Conservation (phyloP, 2,329 filamentous ascomycete species). For the Colletotrichum lindemuthianum region DNA sequence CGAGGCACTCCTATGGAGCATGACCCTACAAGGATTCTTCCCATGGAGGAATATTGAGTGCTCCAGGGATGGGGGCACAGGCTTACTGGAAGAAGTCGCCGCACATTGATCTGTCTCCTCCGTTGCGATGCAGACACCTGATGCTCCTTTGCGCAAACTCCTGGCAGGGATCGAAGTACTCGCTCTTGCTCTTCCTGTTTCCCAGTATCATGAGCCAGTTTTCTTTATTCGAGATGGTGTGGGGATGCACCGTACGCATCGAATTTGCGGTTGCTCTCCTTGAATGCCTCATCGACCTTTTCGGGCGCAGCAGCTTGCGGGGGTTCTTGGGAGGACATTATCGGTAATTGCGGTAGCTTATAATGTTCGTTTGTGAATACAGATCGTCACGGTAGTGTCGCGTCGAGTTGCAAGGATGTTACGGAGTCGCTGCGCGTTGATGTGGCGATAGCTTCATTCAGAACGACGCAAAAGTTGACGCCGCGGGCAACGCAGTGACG, state of each 20-base stretch:
- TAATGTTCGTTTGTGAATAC: not conserved
- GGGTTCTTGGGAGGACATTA: constrained; percentile 14
- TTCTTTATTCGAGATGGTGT: not conserved
- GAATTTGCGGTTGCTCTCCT: constrained; percentile 66
- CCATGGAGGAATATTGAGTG: not conserved
- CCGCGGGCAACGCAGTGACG: not conserved
- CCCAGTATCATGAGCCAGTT: not conserved
- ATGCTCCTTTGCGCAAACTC: constrained; percentile 88
- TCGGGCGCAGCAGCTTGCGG: not conserved
- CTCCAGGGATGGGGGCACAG: not conserved
- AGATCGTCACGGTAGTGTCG: not conserved
- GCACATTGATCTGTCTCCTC: constrained; percentile 88
- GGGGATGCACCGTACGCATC: constrained; percentile 59
- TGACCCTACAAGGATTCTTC: no score
- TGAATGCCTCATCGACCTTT: constrained; percentile 24
- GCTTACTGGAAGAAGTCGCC: constrained; percentile 93
- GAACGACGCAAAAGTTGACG: constrained; percentile 11
- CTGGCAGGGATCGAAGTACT: constrained; percentile 96
- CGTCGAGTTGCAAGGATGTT: not conserved
- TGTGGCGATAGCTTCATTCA: not conserved
- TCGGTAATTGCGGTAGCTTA: not conserved
- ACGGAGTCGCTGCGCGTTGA: not conserved
- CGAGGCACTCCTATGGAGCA: not conserved
- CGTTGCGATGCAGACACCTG: constrained; percentile 88
- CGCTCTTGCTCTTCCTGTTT: constrained; percentile 82